Evolutionary conservation across 306 rosid genomes (phyloP).

Genomic region (Lathyrus oleraceus): DNA sequence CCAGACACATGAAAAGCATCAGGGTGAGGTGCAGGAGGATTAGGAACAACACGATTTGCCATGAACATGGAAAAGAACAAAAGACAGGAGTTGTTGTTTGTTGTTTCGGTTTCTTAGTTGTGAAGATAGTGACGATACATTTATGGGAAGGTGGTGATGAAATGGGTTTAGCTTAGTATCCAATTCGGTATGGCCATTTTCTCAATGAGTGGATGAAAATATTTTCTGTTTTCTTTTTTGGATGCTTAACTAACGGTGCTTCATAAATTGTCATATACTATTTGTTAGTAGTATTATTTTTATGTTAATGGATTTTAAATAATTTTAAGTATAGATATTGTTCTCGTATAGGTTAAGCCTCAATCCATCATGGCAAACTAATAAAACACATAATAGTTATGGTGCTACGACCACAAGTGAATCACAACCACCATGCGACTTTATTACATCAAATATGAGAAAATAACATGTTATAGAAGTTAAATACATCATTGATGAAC

Average conservation of each 20-base stretch:
- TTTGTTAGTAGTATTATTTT: too few species aligned
- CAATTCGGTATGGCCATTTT: constrained; percentile 37
- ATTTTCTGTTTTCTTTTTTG: not conserved
- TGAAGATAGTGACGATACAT: not conserved
- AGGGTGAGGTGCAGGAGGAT: constrained; percentile 54
- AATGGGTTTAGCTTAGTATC: constrained; percentile 26
- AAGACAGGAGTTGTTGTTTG: not conserved
- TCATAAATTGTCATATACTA: too few species aligned
- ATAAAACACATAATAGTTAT: too few species aligned
- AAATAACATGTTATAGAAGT: too few species aligned
- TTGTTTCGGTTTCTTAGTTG: constrained; percentile 21
- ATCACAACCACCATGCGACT: too few species aligned
- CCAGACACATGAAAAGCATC: constrained; percentile 93
- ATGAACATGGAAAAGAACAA: constrained; percentile 34
- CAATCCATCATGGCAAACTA: too few species aligned
- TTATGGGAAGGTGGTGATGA: not conserved
- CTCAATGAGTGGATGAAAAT: not conserved
- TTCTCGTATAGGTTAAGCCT: too few species aligned
- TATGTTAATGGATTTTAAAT: too few species aligned
- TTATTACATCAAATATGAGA: too few species aligned
- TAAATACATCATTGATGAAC: too few species aligned
- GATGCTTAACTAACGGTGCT: constrained; percentile 1
- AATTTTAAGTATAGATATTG: too few species aligned
- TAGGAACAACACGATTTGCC: constrained; percentile 39
- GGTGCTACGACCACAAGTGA: too few species aligned